Evolutionary conservation across 495 filamentous ascomycete genomes (phyloP), one percentile per base, ranked within the genome.

Genomic region (Arthonia radiata): DNA sequence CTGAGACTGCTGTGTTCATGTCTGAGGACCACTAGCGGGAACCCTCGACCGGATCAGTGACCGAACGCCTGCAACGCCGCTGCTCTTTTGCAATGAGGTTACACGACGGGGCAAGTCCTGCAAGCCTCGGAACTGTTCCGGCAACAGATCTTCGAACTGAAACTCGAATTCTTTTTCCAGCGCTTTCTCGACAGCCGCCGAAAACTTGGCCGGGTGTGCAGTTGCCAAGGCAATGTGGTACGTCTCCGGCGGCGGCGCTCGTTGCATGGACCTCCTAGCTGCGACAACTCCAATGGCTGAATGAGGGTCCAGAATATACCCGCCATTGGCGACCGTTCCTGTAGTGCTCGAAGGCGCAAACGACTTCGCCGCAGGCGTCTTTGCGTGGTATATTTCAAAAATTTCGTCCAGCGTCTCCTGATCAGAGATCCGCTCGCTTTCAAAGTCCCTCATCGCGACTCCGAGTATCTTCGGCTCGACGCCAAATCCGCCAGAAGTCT

Each of bases 151-250:
- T 23, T 67, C 52, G 41, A 89, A 91, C 25, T 57, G 54, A 36
- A 80, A 93, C 0, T 56, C 61, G 4, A 51, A 36, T 44, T 72
- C 56, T 13, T 56, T 61, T 14, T 61, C 57, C 47, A 93, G 49
- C 1, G 81, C 80, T 18, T 67, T 37, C 31, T 72, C 61, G 3
- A 94, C 81, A 0, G 75, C 80, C 25, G 61, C 57, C 6, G 66
- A 64, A 42, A 93, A 93, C 48, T 94, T 94, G 22, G 82, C 83
- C 3, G 83, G 83, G 51, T 93, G 83, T 5, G 82, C 82, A 2
- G 83, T 94, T 4, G 77, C 73, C 4, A 93, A 63, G 2, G 78
- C 66, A 43, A 97, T 75, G 40, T 77, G 71, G 28, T 58, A 53
- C 12, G 49, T 52, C 11, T 44, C 39, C 5, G 54, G 44, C 14